A percentile compares a stretch with the other conserved stretches of the same genome.
Evolutionary conservation across 768 basidiomycete species (phyloP).

Genomic region (Auriscalpium orientale): DNA sequence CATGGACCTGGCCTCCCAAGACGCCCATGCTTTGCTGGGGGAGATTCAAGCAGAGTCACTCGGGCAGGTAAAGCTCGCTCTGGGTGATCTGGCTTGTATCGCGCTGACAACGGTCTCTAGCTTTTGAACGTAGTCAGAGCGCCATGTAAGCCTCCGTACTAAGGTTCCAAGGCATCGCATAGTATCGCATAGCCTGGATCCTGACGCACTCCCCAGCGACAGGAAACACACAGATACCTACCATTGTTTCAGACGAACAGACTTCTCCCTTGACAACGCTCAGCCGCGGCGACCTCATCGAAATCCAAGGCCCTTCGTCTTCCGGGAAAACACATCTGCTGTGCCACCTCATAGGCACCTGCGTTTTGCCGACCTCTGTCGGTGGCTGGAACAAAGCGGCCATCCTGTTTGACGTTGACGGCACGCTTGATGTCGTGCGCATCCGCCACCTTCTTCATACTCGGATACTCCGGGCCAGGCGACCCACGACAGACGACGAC

Average conservation of each 20-base stretch:
- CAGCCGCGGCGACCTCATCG: slow-evolving; percentile 55
- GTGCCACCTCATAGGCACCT: slow-evolving; percentile 52
- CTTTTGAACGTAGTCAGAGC: slow-evolving; percentile 3
- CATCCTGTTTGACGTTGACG: slow-evolving; percentile 65
- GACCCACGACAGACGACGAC: slow-evolving; percentile 7
- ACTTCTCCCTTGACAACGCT: slow-evolving; percentile 25
- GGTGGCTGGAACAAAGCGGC: slow-evolving; percentile 61
- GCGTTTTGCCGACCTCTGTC: slow-evolving; percentile 42
- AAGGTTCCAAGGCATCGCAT: too few relatives aligned
- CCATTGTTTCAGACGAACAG: slow-evolving; percentile 16
- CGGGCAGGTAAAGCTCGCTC: slow-evolving; percentile 2
- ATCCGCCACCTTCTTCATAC: slow-evolving; percentile 44
- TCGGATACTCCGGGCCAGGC: slow-evolving; percentile 31
- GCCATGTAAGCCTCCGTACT: slow-evolving; percentile 1
- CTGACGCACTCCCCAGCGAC: not conserved
- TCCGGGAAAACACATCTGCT: slow-evolving; percentile 79
- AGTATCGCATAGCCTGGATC: too few relatives aligned
- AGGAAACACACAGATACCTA: slow-evolving; percentile 14
- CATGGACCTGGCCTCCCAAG: not conserved
- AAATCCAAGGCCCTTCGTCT: slow-evolving; percentile 67
- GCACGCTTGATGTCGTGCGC: slow-evolving; percentile 50
- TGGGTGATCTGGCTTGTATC: too few relatives aligned
- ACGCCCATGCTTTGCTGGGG: not conserved
- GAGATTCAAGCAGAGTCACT: slow-evolving; percentile 3
- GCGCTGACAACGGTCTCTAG: not conserved